phyloP scores from a whole-genome alignment of 2,329 filamentous ascomycete species.

The Pseudopithomyces chartarum region DNA sequence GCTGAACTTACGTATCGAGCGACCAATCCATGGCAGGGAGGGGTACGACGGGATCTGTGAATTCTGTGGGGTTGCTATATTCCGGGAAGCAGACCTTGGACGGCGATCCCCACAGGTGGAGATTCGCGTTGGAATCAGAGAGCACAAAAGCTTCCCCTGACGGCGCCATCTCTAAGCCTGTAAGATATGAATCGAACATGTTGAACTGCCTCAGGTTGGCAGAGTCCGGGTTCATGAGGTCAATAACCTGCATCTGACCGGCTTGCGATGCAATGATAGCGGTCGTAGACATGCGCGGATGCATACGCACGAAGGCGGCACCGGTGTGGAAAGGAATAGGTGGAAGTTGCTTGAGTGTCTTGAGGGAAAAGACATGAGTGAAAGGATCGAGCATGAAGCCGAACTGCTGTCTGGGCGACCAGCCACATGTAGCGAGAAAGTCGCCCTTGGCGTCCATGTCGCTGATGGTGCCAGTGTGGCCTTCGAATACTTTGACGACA shows the following conservation, averaged over 20 bases:
- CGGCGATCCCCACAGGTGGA: slow-evolving; percentile 88
- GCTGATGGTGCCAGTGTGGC: slow-evolving; percentile 85
- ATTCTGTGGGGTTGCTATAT: slow-evolving; percentile 74
- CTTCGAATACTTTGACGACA: slow-evolving; percentile 85
- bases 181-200: slow-evolving; percentile 71
- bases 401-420: slow-evolving; percentile 79
- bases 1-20: slow-evolving; percentile 64
- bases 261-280: slow-evolving; percentile 91
- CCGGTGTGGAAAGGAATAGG: slow-evolving; percentile 92
- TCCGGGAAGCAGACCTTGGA: slow-evolving; percentile 87
- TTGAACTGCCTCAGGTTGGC: slow-evolving; percentile 85
- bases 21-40: slow-evolving; percentile 70
- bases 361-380: slow-evolving; percentile 94
- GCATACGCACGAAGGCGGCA: slow-evolving; percentile 93
- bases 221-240: slow-evolving; percentile 90
- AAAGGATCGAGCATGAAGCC: slow-evolving; percentile 87
- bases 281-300: slow-evolving; percentile 92
- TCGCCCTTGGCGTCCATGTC: slow-evolving; percentile 98
- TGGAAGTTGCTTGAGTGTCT: slow-evolving; percentile 83
- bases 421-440: slow-evolving; percentile 93
- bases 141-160: slow-evolving; percentile 86
- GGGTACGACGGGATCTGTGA: slow-evolving; percentile 67
- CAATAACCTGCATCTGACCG: slow-evolving; percentile 93
- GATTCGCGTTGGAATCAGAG: slow-evolving; percentile 75
- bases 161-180: slow-evolving; percentile 82